Base-by-base conservation (phyloP, 495 filamentous ascomycete species). In the Opeltia flavorubescens region DNA sequence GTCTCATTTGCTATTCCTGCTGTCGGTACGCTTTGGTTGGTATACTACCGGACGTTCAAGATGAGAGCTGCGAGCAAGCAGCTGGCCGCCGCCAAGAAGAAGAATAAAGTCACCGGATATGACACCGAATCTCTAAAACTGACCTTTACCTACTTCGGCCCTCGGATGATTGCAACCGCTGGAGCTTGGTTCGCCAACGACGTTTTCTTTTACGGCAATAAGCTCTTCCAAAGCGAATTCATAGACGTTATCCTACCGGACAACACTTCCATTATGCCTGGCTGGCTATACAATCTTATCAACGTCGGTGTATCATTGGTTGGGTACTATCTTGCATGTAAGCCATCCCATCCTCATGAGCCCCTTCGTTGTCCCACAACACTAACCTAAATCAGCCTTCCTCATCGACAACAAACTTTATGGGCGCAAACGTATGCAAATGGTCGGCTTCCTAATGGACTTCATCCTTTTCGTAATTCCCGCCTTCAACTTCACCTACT, bases 121-220 rank as follows among this genome's bases (percentile, higher is more conserved):
- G 87, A 95, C 58, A 63, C 78, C n/a, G 59, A 81, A 49, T 91
- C 88, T 11, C 73, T 95, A 23, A 71, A 71, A 36, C 55, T 86
- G 48, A 84, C 84, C 15, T 76, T 85, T 68, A 72, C 67, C 25
- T 75, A 84, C 71, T 95, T 94, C 44, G 84, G 85, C 36, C 76
- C 78, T 39, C 85, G 88, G 41, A 63, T 94, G 25, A 58, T 95
- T n/a, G 88, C 86, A 15, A 94, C 88, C 24, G 76, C 84, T 24
- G 80, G 80, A 41, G 74, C 74, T 13, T 95, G 88, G 87, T 95
- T 83, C 61, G 79, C 76, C 66, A 95, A 94, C 60, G 88, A 94
- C 62, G 77, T 95, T 17, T 94, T 95, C 75, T 95, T 95, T 69
- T 95, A 95, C 64, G 88, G 87, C 53, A 95, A 94, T 81, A 94